Conservation (phyloP, 2,329 filamentous ascomycete species). For the Colletotrichum sp. region DNA sequence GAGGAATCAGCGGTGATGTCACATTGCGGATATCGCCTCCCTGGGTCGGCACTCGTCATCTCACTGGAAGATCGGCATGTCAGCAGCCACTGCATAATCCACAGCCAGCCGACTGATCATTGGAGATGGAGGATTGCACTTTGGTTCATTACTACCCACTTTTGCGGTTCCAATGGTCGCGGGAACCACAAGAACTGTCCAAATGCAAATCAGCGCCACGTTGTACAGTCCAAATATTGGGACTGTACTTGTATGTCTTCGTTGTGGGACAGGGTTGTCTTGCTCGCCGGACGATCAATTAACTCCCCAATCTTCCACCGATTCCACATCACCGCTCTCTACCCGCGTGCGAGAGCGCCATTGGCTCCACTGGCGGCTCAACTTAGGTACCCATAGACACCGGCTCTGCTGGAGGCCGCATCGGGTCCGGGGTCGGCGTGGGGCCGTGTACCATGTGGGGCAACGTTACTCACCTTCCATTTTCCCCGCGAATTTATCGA, state of each 20-base stretch:
- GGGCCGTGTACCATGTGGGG: too few species aligned
- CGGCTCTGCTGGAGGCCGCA: too few species aligned
- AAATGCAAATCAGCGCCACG: rapidly evolving
- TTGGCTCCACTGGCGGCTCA: not conserved
- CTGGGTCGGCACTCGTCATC: not conserved
- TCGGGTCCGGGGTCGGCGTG: too few species aligned
- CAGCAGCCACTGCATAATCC: not conserved
- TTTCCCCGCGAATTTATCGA: too few species aligned
- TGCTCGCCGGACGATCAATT: rapidly evolving
- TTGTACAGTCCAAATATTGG: rapidly evolving
- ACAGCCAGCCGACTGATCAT: not conserved
- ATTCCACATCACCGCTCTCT: rapidly evolving
- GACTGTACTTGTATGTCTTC: rapidly evolving
- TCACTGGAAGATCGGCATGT: not conserved
- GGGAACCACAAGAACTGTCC: not conserved
- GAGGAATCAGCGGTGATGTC: not conserved
- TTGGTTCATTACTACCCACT: rapidly evolving
- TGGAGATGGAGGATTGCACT: not conserved
- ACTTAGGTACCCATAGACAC: too few species aligned
- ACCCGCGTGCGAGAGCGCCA: rapidly evolving
- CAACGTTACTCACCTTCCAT: too few species aligned
- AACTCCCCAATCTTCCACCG: not conserved
- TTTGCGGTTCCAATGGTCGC: rapidly evolving
- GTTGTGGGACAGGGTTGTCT: not conserved
- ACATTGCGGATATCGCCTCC: not conserved